Base-by-base conservation (phyloP, 192 early-diverging fungal genomes). In the Physocladia obscura region DNA sequence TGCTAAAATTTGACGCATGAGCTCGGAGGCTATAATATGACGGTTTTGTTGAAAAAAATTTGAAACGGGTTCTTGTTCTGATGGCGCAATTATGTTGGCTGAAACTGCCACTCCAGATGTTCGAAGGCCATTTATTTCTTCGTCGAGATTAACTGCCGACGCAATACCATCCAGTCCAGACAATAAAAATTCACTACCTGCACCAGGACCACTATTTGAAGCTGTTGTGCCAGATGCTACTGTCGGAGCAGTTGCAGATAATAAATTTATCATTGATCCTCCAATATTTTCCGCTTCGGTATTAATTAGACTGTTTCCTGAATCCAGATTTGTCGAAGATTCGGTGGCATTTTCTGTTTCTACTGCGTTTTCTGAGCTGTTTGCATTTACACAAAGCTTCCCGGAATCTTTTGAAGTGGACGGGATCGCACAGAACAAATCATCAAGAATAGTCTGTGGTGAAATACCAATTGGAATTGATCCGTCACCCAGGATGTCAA, bases 41-140 rank as follows among this genome's bases (percentile, higher is more conserved):
- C 74, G 59, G 68, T 86, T 88, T 8, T 71, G 60, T 37, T 80
- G 81, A 55, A 86, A 83, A 47, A 86, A 74, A 57, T 82, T 79
- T 1, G 78, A 79, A 19, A 80, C 44, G 24, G 22, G 55, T 51
- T 79, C 79, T 30, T 74, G 69, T 49, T 84, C 81, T 21, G 51
- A 35, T 19, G 56, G 13, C 21, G 54, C 40, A n/a, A n/a, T n/a
- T n/a, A n/a, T n/a, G n/a, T n/a, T n/a, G n/a, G n/a, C n/a, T n/a
- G n/a, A n/a, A n/a, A n/a, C n/a, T n/a, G n/a, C n/a, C 24, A 73
- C 73, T 22, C 67, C 70, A 4, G 50, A 5, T 30, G 51, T 13
- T 17, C 44, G 13, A 34, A 21, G 22, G 13, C 4, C 24, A 21
- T 40, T 49, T 34, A 26, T 17, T 27, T 52, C 64, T 44, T 57